Evolutionary conservation across 2,329 filamentous ascomycete genomes (phyloP).

Genomic region (Aureobasidium pullulans): DNA sequence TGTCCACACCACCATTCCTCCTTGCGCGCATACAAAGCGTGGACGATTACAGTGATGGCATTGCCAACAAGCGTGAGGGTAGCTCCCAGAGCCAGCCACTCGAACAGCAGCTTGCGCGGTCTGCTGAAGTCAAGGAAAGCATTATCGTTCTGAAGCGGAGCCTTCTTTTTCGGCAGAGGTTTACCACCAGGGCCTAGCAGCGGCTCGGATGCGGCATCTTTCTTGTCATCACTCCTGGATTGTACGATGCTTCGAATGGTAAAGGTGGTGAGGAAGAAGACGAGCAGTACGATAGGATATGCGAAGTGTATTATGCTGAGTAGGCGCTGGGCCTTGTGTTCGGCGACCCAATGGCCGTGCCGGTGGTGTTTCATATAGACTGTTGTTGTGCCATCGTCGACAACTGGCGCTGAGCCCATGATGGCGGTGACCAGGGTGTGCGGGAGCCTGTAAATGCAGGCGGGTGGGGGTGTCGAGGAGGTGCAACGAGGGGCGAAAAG

Average conservation of each 20-base stretch:
- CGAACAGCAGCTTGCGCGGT: conserved; percentile 64
- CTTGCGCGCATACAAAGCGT: conserved; percentile 60
- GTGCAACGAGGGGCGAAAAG: background rate
- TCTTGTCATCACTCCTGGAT: conserved; percentile 39
- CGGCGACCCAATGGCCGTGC: conserved; percentile 27
- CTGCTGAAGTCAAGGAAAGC: conserved; percentile 52
- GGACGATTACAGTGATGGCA: conserved; percentile 63
- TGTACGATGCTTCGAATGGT: conserved; percentile 53
- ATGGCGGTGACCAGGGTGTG: conserved; percentile 3
- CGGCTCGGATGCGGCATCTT: conserved; percentile 32
- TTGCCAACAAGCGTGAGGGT: conserved; percentile 70
- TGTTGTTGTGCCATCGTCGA: background rate
- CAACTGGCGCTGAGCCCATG: background rate
- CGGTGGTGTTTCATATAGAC: conserved; percentile 7
- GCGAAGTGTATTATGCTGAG: conserved; percentile 47
- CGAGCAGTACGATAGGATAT: conserved; percentile 57
- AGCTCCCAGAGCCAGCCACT: conserved; percentile 63
- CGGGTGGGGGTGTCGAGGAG: background rate
- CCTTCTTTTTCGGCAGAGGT: conserved; percentile 63
- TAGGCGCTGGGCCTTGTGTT: conserved; percentile 35
- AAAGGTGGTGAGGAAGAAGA: conserved; percentile 58
- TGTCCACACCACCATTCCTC: conserved; percentile 78
- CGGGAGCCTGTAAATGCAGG: background rate
- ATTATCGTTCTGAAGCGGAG: conserved; percentile 33
- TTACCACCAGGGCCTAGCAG: conserved; percentile 80